These are phyloP conservation scores for Symbiodinium pilosum DNA, from an alignment of 73 alveolate species.

Conservation along the genomic window DNA sequence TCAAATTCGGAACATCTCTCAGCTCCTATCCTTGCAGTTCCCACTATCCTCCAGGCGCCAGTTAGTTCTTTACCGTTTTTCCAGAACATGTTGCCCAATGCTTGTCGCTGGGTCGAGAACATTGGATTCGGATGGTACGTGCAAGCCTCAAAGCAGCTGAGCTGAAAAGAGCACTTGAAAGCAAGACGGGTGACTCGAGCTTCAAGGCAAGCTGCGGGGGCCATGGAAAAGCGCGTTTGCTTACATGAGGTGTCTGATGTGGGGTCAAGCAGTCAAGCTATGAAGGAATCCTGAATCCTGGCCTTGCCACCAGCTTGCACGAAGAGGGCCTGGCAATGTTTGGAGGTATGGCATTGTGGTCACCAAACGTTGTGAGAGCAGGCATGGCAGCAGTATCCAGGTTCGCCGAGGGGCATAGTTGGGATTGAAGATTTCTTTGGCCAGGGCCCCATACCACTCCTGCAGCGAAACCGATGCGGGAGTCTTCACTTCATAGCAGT, in stretches of 20 bases:
- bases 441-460: slow-evolving; percentile 99
- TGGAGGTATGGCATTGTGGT: no score
- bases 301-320: slow-evolving; percentile 93
- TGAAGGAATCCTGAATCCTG: not conserved
- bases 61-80: no score
- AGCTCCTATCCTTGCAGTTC: not conserved
- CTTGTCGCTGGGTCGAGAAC: not conserved
- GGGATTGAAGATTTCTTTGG: slow-evolving; percentile 99
- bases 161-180: not conserved
- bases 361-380: no score
- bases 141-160: slow-evolving; percentile 21
- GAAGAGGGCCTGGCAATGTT: slow-evolving; percentile 57
- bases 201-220: no score
- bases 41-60: no score
- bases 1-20: slow-evolving; percentile 83
- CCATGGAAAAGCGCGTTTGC: no score
- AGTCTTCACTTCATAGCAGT: not conserved
- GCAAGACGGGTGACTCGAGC: not conserved
- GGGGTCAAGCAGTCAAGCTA: no score
- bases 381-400: no score
- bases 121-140: slow-evolving; percentile 82
- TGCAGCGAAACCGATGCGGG: slow-evolving; percentile 73
- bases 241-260: no score
- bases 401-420: no score
- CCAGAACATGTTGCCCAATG: no score